phyloP scores from a whole-genome alignment of 768 basidiomycete genomes.

The Pulveroboletus sp. region DNA sequence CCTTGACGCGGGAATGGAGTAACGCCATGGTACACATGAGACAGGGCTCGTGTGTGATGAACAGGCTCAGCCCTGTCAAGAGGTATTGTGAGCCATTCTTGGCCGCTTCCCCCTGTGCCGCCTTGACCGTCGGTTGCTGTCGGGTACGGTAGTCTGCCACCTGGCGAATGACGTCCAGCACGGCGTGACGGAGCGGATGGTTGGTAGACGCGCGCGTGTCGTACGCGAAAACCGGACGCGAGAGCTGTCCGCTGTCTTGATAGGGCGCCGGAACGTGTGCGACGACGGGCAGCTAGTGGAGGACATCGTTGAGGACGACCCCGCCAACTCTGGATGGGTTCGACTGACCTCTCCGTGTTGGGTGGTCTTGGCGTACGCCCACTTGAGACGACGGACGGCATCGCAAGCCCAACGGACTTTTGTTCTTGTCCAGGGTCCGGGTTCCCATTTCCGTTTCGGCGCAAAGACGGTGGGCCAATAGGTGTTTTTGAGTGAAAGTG shows the following conservation, averaged over 20 bases:
- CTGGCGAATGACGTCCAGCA: slow-evolving; percentile 67
- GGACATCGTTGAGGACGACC: neutral
- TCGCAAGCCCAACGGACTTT: slow-evolving; percentile 72
- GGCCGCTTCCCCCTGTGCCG: slow-evolving; percentile 8
- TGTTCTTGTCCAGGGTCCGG: slow-evolving; percentile 60
- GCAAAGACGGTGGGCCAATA: slow-evolving; percentile 87
- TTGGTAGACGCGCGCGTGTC: slow-evolving; percentile 66
- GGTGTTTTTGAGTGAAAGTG: slow-evolving; percentile 59
- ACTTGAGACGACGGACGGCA: slow-evolving; percentile 52
- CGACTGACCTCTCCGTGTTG: slow-evolving; percentile 54
- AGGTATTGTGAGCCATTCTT: slow-evolving; percentile 80
- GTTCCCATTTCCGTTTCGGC: slow-evolving; percentile 63
- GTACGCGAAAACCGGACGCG: slow-evolving; percentile 45
- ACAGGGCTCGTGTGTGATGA: slow-evolving; percentile 95
- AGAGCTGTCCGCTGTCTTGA: slow-evolving; percentile 25
- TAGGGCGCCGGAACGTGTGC: slow-evolving; percentile 61
- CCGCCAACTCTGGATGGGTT: neutral
- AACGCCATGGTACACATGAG: slow-evolving; percentile 98
- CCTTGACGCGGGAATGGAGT: slow-evolving; percentile 88
- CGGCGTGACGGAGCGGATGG: slow-evolving; percentile 85
- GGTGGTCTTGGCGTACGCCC: slow-evolving; percentile 44
- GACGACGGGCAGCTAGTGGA: slow-evolving; percentile 64
- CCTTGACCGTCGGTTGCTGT: neutral
- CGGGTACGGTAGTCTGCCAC: slow-evolving; percentile 54
- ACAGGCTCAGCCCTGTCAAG: slow-evolving; percentile 76